Percentiles rank a stretch among this genome's conserved stretches.
phyloP scores from a whole-genome alignment of 257 asterid genomes.

The Jaltomata sinuosa region DNA sequence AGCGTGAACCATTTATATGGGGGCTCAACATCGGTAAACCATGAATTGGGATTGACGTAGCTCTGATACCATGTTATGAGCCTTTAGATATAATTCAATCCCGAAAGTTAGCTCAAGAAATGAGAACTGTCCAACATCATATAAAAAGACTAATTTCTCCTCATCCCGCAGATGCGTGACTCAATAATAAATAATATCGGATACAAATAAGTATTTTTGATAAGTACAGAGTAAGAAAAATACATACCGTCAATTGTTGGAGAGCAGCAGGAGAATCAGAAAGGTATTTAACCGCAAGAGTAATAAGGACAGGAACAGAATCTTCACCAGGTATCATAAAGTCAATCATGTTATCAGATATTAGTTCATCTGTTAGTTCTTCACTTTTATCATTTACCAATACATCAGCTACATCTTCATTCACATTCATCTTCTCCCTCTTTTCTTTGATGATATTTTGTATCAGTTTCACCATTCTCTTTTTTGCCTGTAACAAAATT shows the following conservation, averaged over 20 bases:
- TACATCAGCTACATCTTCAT: slow-evolving; percentile 64
- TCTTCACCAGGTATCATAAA: slow-evolving; percentile 97
- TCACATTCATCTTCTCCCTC: slow-evolving; percentile 18
- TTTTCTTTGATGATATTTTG: slow-evolving; percentile 50
- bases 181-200: no score
- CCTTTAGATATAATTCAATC: not conserved
- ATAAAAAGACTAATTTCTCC: not conserved
- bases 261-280: slow-evolving; percentile 75
- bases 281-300: slow-evolving; percentile 77
- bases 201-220: no score
- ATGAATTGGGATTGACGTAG: no score
- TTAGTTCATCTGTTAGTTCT: slow-evolving; percentile 51
- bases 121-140: not conserved
- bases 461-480: slow-evolving; percentile 60
- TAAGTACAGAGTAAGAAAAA: not conserved
- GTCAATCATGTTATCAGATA: slow-evolving; percentile 76
- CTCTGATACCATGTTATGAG: not conserved
- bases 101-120: no score
- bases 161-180: rapidly evolving
- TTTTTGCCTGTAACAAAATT: slow-evolving; percentile 49
- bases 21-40: no score
- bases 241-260: slow-evolving; percentile 47
- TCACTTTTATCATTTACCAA: slow-evolving; percentile 45
- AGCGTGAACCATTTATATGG: not conserved
- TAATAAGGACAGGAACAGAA: slow-evolving; percentile 81